Base-by-base conservation (phyloP, 345 rosid species). In the Reutealis trisperma region DNA sequence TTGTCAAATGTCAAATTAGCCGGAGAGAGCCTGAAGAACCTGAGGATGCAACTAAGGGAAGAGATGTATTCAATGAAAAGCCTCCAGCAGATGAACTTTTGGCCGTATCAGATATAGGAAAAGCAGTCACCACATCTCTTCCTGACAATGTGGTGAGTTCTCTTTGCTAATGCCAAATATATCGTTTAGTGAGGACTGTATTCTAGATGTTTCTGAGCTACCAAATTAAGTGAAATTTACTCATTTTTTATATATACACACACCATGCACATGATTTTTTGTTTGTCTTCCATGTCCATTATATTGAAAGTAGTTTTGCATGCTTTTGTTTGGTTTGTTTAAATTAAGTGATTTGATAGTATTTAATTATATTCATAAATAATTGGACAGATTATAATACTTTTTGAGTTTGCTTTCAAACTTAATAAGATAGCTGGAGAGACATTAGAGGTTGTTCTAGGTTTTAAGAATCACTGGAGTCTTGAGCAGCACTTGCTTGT, bases 11-110 rank as follows among this genome's bases (percentile, higher is more conserved):
- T 77, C 58, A 75, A 45, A 72, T 80, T 75, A 93, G 97, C 84
- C 92, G 85, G 80, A 89, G 99, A 89, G 99, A 91, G 86, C 98
- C 99, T 13, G 98, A 91, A 88, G 99, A 96, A 80, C 94, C 98
- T 72, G 98, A 92, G 78, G 99, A 96, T 82, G 88, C 97, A 71
- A 92, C 90, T 69, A 95, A 96, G 81, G 98, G 99, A 58, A 94
- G 99, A 73, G 97, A 90, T 61, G 94, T 92, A 73, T 92, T 96
- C 78, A 94, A 94, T 78, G 99, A 96, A 85, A 96, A 96, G 86
- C 99, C 99, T 66, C 95, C 98, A 30, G 86, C 97, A 25, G 98
- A 96, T 86, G 99, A 96, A 85, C 97, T 96, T 84, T 75, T 96
- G 94, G 83, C 99, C 70, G 98, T 81, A 57, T 96, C 99, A 55